These are phyloP conservation scores for Chrysanthemum seticuspe DNA, from an alignment of 129 eudicot species.

Conservation along the genomic window DNA sequence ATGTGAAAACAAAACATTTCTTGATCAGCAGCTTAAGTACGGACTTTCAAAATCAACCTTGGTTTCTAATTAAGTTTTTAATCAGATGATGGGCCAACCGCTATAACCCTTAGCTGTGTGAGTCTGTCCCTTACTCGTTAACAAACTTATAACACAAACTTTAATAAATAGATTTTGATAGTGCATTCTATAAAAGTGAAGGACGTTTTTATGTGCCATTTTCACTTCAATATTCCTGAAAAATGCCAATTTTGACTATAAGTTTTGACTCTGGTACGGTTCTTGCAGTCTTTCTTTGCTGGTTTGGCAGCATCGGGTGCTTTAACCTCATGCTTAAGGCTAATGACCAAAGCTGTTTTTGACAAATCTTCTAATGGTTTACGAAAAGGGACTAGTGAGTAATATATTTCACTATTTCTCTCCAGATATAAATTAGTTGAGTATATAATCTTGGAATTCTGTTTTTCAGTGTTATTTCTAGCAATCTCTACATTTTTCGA, in stretches of 20 bases:
- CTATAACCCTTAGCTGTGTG: no score
- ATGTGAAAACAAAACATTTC: not conserved
- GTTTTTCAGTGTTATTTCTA: conserved; percentile 56
- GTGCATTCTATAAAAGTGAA: no score
- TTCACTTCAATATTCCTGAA: not conserved
- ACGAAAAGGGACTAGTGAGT: conserved; percentile 63
- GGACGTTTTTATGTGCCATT: no score
- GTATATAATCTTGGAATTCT: not conserved
- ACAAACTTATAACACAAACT: no score
- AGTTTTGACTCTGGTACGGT: not conserved
- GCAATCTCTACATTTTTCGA: conserved; percentile 53
- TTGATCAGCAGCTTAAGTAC: no score
- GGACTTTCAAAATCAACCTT: no score
- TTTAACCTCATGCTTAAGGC: conserved; percentile 53
- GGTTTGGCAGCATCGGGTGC: conserved; percentile 73
- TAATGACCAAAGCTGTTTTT: conserved; percentile 61
- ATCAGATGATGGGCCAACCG: no score
- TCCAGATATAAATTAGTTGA: not conserved
- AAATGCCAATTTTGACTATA: not conserved
- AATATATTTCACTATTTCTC: no score
- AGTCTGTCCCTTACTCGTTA: no score
- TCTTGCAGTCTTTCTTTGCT: conserved; percentile 55
- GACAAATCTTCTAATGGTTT: conserved; percentile 49
- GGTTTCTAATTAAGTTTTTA: no score
- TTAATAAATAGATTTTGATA: no score